These are phyloP conservation scores for Dillenia turbinata DNA, from an alignment of 164 flowering plant genomes.

Conservation along the genomic window DNA sequence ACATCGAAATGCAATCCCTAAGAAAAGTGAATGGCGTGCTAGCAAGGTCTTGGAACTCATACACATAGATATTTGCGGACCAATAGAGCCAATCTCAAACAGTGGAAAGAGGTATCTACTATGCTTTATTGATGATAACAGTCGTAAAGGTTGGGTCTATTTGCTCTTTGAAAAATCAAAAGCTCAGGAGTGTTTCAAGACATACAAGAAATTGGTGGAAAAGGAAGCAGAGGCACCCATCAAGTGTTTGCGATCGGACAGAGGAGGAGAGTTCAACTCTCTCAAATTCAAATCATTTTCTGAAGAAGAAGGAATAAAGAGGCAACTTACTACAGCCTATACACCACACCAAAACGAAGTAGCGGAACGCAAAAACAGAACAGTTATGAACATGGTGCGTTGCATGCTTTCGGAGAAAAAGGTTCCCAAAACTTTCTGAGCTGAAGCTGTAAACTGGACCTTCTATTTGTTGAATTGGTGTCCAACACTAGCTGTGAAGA, in stretches of 20 bases:
- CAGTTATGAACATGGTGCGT: slow-evolving; percentile 1
- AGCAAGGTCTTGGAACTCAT: background rate
- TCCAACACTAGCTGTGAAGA: background rate
- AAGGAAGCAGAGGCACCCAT: background rate
- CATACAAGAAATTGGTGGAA: background rate
- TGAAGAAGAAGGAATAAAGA: background rate
- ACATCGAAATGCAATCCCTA: background rate
- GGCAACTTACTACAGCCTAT: background rate
- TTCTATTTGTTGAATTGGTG: background rate
- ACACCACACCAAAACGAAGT: background rate
- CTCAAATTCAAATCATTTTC: background rate
- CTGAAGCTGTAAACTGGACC: background rate
- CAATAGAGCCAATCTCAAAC: background rate
- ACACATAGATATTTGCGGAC: background rate
- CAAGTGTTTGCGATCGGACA: background rate
- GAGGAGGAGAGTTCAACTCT: background rate
- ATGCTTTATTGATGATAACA: background rate
- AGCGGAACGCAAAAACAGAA: slow-evolving; percentile 2
- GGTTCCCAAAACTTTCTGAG: background rate
- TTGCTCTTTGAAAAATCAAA: background rate
- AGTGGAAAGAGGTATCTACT: background rate
- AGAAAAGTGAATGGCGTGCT: background rate
- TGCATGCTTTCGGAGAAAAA: background rate
- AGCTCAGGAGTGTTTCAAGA: background rate
- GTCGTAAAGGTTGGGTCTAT: background rate